Evolutionary conservation across 441 rosid species (phyloP), one percentile per base, ranked within the genome.

Genomic region (Populus hybrid): DNA sequence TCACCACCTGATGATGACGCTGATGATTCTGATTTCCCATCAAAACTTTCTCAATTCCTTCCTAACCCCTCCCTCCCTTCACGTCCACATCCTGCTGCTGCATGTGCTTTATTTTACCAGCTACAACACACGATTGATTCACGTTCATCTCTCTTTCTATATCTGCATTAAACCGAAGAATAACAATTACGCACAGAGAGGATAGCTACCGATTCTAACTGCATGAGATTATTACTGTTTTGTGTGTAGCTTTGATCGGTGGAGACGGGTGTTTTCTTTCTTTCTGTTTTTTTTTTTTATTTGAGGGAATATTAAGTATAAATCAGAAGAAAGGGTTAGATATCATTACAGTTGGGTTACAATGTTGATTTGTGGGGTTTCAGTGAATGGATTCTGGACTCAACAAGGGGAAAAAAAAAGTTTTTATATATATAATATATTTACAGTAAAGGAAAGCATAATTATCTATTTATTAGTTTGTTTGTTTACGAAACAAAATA

Each of bases 1-100:
- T 90, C 87, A 83, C 93, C 71, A 84, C 88, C 85, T 74, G 91
- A 84, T 83, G 61, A 29, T 29, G 31, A 29, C 31, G 31, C 61
- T 53, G 61, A 53, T 53, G 61, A 53, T 53, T 53, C 61, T 53
- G 61, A 53, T 53, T 53, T 53, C 61, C 61, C 61, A 53, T 53
- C 61, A 1, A 16, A 53, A 18, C 61, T 18, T 18, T 53, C 61
- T 53, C 61, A 53, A 53, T 53, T 53, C n/a, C 61, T 53, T 53
- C n/a, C 61, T 53, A 53, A 29, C 31, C 31, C 31, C 3, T 79
- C 82, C 70, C 59, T 14, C n/a, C 59, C 56, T 42, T 7, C 61
- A 64, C 21, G 28, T 11, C 23, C 56, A 16, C 23, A 72, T 14
- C 31, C 21, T 24, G 6, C 23, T 33, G 59, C 78, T 84, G 85